These are phyloP conservation scores for Lactuca sativa DNA, from an alignment of 129 eudicot genomes.

Conservation along the genomic window DNA sequence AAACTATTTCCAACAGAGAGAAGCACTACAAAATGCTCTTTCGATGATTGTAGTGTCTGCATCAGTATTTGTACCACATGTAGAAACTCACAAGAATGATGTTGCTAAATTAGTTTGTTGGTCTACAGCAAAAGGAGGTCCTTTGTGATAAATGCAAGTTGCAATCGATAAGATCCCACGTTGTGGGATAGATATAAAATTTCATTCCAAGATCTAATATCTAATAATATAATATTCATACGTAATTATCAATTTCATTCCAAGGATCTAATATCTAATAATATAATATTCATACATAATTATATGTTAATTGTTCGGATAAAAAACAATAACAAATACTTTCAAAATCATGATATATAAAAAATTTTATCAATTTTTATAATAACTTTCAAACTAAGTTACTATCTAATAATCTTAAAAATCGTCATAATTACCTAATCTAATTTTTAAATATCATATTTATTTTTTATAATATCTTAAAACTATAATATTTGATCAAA, in stretches of 20 bases:
- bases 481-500: no score
- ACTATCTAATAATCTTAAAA: no score
- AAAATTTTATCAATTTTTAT: no score
- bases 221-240: no score
- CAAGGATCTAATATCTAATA: not conserved
- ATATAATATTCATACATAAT: no score
- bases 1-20: constrained; percentile 14
- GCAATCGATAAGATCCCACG: constrained; percentile 32
- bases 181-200: constrained; percentile 33
- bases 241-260: not conserved
- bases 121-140: constrained; percentile 22
- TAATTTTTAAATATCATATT: no score
- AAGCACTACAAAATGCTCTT: constrained; percentile 15
- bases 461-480: no score
- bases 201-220: not conserved
- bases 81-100: constrained; percentile 9
- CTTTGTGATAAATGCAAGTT: constrained; percentile 13
- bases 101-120: constrained; percentile 19
- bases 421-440: no score
- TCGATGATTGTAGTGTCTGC: constrained; percentile 4
- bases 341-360: no score
- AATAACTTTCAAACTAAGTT: no score
- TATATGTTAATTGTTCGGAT: no score
- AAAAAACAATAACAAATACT: no score
- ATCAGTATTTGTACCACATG: constrained; percentile 12